Conservation (phyloP, 495 filamentous ascomycete genomes). For the Bathelium albidoporum region DNA sequence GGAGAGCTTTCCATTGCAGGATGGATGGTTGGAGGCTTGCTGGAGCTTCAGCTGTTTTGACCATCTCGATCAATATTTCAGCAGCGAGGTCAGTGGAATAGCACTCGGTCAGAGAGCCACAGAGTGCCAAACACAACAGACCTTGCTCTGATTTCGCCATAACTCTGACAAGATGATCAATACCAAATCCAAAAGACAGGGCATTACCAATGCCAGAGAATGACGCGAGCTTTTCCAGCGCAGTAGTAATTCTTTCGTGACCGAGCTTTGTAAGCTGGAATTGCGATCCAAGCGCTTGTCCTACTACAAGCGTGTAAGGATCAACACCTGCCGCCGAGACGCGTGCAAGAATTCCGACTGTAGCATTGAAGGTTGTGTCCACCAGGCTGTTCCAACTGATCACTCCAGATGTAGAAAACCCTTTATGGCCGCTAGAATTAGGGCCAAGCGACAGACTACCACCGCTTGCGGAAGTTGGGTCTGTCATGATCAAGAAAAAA, state of each 20-base stretch:
- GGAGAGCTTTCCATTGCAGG: background rate
- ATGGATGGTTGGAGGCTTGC: background rate
- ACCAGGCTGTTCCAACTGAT: too few relatives aligned
- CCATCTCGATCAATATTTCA: background rate
- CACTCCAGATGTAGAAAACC: too few relatives aligned
- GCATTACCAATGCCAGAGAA: background rate
- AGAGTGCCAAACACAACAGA: background rate
- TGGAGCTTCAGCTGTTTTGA: background rate
- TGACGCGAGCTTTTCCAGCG: background rate
- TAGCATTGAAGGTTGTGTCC: too few relatives aligned
- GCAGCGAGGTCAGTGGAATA: background rate
- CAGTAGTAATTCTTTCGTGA: background rate
- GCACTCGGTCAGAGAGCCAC: background rate
- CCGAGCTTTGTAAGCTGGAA: background rate
- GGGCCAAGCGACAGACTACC: too few relatives aligned
- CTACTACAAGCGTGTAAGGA: slow-evolving; percentile 1
- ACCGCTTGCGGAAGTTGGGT: too few relatives aligned
- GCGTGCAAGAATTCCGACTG: too few relatives aligned
- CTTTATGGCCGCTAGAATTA: too few relatives aligned
- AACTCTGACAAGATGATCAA: background rate
- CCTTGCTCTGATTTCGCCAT: background rate
- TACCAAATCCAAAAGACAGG: background rate
- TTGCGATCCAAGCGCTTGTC: background rate
- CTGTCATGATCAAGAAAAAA: too few relatives aligned
- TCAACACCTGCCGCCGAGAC: too few relatives aligned